These are phyloP conservation scores for Escovopsis weberi DNA, from an alignment of 2,329 filamentous ascomycete species.

Conservation along the genomic window DNA sequence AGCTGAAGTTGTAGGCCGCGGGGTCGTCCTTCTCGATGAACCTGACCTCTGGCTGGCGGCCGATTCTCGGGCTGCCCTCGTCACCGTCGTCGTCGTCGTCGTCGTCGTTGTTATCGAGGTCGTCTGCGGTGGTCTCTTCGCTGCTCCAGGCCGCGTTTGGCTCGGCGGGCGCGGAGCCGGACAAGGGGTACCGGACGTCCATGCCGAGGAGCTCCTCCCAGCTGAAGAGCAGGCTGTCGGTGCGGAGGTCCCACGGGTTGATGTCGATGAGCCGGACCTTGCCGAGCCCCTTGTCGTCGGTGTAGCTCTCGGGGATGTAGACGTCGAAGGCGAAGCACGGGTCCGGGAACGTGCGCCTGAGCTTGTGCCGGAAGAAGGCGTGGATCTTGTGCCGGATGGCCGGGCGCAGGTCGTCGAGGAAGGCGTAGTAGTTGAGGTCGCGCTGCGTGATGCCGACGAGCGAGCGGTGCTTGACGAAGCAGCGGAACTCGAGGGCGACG, in stretches of 20 bases:
- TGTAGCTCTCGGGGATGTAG: conserved; percentile 60
- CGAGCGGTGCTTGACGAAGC: conserved; percentile 73
- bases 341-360: conserved; percentile 71
- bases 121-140: conserved; percentile 22
- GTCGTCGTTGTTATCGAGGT: conserved; percentile 29
- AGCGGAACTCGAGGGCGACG: conserved; percentile 84
- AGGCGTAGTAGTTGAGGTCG: conserved; percentile 81
- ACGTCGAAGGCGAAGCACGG: conserved; percentile 80
- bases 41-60: conserved; percentile 59
- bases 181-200: conserved; percentile 43
- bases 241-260: conserved; percentile 84
- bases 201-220: conserved; percentile 77
- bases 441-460: conserved; percentile 78
- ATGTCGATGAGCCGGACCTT: conserved; percentile 81
- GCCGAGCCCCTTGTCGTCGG: conserved; percentile 45
- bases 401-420: conserved; percentile 50
- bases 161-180: conserved; percentile 27
- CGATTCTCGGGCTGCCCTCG: too few relatives aligned
- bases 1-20: conserved; percentile 73
- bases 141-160: conserved; percentile 21
- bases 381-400: conserved; percentile 54
- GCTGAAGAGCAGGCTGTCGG: conserved; percentile 76
- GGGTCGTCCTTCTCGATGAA: conserved; percentile 75
- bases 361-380: conserved; percentile 60
- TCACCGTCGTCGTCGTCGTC: conserved; percentile 22